Base-by-base conservation (phyloP, 2,329 filamentous ascomycete genomes). In the Xylariaceae sp. region DNA sequence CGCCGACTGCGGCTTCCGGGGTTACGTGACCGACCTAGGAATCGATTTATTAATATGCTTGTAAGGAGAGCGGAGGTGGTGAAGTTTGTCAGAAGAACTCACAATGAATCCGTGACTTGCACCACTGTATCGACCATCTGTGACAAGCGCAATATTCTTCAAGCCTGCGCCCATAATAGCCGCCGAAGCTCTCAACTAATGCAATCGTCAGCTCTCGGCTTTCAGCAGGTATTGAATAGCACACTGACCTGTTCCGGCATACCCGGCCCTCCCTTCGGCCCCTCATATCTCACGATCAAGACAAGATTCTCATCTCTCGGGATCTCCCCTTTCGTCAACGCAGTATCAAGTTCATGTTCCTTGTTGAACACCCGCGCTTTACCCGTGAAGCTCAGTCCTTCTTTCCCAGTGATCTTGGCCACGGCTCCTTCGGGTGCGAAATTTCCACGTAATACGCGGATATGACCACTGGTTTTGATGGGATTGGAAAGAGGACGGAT, bases 321-420 rank as follows among this genome's bases (percentile, higher is more conserved):
- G 43, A 90, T 88, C 45, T 78, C 68, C 18, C 87, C 87, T 44
- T 74, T 73, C 47, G 80, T 81, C 9, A 97, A 78, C 0, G 92
- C 91, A 0, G 78, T 73, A 68, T 95, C 85, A 42, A 97, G 83
- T 60, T 86, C 80, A 60, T 84, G 78, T 71, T 97, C 93, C 65
- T 94, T 93, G 71, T 97, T 78, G 69, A 94, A 97, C 42, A 95
- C 89, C 17, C 85, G 80, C 0, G 90, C 93, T 58, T 83, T 84
- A 45, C 93, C 93, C 0, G 79, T 86, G 71, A 97, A 97, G 12
- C 73, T 76, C 6, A 91, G 79, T 2, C 93, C 93, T 70, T 97
- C 93, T 69, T 97, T 97, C 34, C 93, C 93, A 0, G 93, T 97
- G 70, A 97, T 97, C 72, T 97, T 97, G 54, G 91, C 92, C 1